These are phyloP conservation scores for Leptomonas pyrrhocoris DNA, from an alignment of 208 protist genomes.

Conservation along the genomic window DNA sequence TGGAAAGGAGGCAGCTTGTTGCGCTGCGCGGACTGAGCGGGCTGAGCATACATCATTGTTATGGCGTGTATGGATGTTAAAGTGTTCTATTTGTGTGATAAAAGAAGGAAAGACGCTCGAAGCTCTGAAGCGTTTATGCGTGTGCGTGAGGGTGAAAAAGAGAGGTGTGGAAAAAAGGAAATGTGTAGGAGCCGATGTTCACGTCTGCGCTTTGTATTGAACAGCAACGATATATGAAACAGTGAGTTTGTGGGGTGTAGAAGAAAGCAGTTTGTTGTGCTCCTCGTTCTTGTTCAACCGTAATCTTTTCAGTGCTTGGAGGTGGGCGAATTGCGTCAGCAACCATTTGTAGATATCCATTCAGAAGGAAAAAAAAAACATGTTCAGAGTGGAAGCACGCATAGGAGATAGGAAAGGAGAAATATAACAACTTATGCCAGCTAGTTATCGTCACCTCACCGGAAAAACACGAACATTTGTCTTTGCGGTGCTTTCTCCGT, in stretches of 20 bases:
- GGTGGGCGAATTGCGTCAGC: no score
- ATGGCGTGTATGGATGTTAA: not conserved
- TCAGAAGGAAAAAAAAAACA: no score
- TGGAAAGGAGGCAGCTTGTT: slow-evolving; percentile 73
- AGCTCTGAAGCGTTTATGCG: not conserved
- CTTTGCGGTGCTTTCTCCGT: no score
- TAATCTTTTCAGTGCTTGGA: no score
- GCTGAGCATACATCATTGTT: slow-evolving; percentile 32
- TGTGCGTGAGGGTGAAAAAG: not conserved
- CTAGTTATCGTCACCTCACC: no score
- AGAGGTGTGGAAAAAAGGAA: not conserved
- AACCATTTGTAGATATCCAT: no score
- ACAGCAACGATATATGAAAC: not conserved
- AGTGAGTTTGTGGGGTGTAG: not conserved
- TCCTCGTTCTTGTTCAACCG: no score
- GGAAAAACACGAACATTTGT: no score
- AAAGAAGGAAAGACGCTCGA: not conserved
- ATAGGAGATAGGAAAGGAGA: no score
- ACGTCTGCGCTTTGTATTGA: not conserved
- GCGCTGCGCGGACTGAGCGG: slow-evolving; percentile 17
- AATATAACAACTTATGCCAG: no score
- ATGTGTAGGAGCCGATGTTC: not conserved
- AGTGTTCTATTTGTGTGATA: not conserved
- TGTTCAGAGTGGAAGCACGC: no score
- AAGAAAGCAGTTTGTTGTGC: not conserved